Evolutionary conservation across 352 stramenopile species (phyloP), one percentile per base, ranked within the genome.

Genomic region (Pythium utonaiense): DNA sequence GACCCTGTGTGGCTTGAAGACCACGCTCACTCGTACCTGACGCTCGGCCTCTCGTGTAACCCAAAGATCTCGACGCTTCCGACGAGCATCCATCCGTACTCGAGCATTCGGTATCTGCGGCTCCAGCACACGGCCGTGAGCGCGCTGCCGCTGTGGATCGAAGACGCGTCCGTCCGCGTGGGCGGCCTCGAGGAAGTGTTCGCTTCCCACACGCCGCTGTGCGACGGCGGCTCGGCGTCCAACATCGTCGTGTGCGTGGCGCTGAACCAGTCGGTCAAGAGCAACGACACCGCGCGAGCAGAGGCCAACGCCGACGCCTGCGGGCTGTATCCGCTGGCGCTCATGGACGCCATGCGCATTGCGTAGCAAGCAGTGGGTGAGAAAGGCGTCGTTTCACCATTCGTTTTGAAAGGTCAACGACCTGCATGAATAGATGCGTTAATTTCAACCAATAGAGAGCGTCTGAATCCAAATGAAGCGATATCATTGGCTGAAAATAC

Each of bases 121-220:
- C 28, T 66, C 42, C 59, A 66, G 28, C 13, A 27, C n/a, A 60
- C 59, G 1, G 55, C 54, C 24, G n/a, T 65, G 2, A 59, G 49
- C 21, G 14, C 30, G 16, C 25, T 60, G 6, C 59, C 51, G 1
- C 19, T 41, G 30, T 60, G 59, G 51, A 56, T 60, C 51, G 31
- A 5, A 9, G 47, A 51, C 24, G 40, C 9, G 1, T 22, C 27
- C 33, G 12, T 9, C 8, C 56, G 45, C 6, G 42, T 62, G 41
- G 9, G 12, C 16, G 44, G 28, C 12, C 28, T 48, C 0, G 4
- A 44, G 1, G 48, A 30, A 5, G 40, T 65, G 33, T 59, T 53
- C 47, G 49, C 50, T 3, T 47, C 31, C 36, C 16, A 31, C 38
- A 66, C 40, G 24, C 59, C 51, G 0, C n/a, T 66, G 14, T 60